Evolutionary conservation across 2,329 filamentous ascomycete species (phyloP), one percentile per base, ranked within the genome.

Genomic region (Cladosporium sp.): DNA sequence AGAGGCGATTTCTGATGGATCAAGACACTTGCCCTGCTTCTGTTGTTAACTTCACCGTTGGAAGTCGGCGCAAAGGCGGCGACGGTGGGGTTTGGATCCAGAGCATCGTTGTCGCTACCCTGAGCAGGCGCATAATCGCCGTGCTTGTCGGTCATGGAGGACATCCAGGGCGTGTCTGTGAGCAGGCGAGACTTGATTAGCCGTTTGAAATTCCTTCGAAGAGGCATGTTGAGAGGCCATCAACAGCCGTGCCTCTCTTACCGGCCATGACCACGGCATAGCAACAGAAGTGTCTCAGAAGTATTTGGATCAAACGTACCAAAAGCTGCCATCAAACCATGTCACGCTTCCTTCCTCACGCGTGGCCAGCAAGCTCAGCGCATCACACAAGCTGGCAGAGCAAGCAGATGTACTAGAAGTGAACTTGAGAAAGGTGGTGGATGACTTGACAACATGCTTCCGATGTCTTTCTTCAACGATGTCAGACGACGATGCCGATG

Each of bases 1-100:
- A 99, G 73, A 9, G 93, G 93, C 13, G 89, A 96, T 72, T 97
- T 99, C 69, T 96, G 92, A 70, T 97, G 91, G 17, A 99, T 91
- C 60, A 97, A 83, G 60, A 99, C 91, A 3, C 58, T 59, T 8
- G 58, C 55, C 15, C 55, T 56, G 11, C 54, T 51, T 13, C 52
- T 55, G 30, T 52, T 51, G 7, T 45, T 53, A 13, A 57, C 34
- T 5, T 56, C 57, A 9, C 61, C 63, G 55, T 92, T 86, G 64
- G 88, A 86, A 58, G 91, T 80, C 27, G 93, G 91, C 4, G 92
- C 93, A 74, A 99, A 99, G 63, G 88, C 81, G 57, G 93, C 93
- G 65, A 88, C 84, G 40, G 92, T 97, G 41, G 89, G 86, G 17
- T 41, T 50, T 81, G 78, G 57, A 73, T 75, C 54, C 71, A 54